phyloP scores from a whole-genome alignment of 768 basidiomycete genomes.

The Gymnopilus dilepis region DNA sequence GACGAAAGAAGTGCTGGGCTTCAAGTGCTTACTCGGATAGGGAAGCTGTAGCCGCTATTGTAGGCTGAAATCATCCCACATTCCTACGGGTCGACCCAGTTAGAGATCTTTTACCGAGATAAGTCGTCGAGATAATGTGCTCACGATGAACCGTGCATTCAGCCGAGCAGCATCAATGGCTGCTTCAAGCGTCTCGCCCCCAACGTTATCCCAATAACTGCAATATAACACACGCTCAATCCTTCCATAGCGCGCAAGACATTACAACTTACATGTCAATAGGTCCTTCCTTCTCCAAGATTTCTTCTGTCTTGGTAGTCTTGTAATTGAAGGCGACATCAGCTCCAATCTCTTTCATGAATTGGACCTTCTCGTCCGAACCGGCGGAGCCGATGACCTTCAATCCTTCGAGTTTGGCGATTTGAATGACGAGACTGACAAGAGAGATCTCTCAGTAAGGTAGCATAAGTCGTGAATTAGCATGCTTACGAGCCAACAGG shows the following conservation, averaged over 20 bases:
- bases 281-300: conserved; percentile 60
- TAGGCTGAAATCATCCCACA: conserved; percentile 48
- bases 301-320: conserved; percentile 53
- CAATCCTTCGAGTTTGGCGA: conserved; percentile 54
- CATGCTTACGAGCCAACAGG: conserved; percentile 64
- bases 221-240: neutral
- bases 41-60: conserved; percentile 32
- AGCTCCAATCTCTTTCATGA: conserved; percentile 62
- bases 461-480: neutral
- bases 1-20: neutral
- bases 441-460: neutral
- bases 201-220: conserved; percentile 66
- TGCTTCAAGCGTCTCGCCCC: conserved; percentile 61
- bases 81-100: conserved; percentile 31
- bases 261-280: conserved; percentile 42
- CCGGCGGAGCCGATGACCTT: conserved; percentile 78
- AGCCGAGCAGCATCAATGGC: conserved; percentile 52
- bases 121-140: conserved; percentile 19
- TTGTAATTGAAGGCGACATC: conserved; percentile 82
- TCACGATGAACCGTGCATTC: conserved; percentile 56
- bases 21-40: conserved; percentile 30
- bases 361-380: conserved; percentile 72
- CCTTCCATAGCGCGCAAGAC: neutral
- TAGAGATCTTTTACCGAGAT: neutral
- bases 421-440: conserved; percentile 51